These are phyloP conservation scores for Corymbia citriodora DNA, from an alignment of 441 rosid genomes.

Conservation along the genomic window DNA sequence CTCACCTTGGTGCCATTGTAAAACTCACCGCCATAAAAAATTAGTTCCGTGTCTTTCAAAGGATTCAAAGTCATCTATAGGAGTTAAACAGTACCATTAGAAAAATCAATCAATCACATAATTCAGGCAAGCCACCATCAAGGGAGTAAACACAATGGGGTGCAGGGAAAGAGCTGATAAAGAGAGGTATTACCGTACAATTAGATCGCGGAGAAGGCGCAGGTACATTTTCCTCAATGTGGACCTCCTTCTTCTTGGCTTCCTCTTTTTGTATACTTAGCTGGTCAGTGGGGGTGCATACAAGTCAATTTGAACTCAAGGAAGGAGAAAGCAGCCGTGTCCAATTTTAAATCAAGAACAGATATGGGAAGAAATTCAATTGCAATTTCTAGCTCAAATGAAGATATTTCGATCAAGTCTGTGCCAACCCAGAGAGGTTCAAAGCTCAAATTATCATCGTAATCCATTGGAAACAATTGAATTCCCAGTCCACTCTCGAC, in stretches of 20 bases:
- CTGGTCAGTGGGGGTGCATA: slow-evolving; percentile 19
- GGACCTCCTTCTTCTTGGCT: slow-evolving; percentile 95
- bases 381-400: neutral
- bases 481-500: neutral
- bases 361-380: neutral
- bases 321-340: neutral
- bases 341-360: neutral
- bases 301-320: neutral
- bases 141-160: neutral
- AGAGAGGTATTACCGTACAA: slow-evolving; percentile 54
- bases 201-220: slow-evolving; percentile 91
- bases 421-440: neutral
- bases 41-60: slow-evolving; percentile 76
- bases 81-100: neutral
- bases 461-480: neutral
- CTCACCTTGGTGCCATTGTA: slow-evolving; percentile 90
- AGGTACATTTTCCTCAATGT: slow-evolving; percentile 77
- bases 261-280: slow-evolving; percentile 80
- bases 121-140: neutral
- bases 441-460: neutral
- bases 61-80: slow-evolving; percentile 76
- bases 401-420: neutral
- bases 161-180: neutral
- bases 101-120: neutral
- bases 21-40: slow-evolving; percentile 90